phyloP scores from a whole-genome alignment of 164 flowering plant genomes.

The Chimonanthus salicifolius region DNA sequence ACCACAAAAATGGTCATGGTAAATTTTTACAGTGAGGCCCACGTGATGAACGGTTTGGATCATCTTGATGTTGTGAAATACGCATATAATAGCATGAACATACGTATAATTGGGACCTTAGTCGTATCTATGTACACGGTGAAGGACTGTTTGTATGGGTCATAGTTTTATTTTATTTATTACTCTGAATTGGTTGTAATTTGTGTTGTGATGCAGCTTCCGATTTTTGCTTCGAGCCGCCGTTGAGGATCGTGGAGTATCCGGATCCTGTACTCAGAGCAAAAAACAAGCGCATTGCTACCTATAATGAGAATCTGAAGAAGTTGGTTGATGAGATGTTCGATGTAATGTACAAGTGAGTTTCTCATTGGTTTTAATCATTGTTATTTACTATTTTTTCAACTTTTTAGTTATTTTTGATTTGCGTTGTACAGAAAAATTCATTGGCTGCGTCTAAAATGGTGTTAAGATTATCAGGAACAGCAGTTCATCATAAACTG shows the following conservation, averaged over 20 bases:
- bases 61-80: too few species aligned
- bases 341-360: constrained; percentile 93
- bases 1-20: too few species aligned
- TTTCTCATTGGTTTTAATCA: background rate
- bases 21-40: too few species aligned
- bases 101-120: background rate
- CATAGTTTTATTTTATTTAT: background rate
- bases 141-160: background rate
- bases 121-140: background rate
- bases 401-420: too few species aligned
- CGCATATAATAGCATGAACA: too few species aligned
- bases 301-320: constrained; percentile 77
- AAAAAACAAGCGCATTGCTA: constrained; percentile 58
- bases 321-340: constrained; percentile 84
- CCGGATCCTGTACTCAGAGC: constrained; percentile 81
- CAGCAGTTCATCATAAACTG: too few species aligned
- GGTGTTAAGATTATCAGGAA: too few species aligned
- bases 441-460: too few species aligned
- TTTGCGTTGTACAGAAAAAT: too few species aligned
- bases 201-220: constrained; percentile 28
- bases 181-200: constrained; percentile 5
- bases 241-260: constrained; percentile 76
- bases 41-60: too few species aligned
- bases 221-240: constrained; percentile 63
- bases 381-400: too few species aligned